Evolutionary conservation across 495 filamentous ascomycete species (phyloP), one percentile per base, ranked within the genome.

Genomic region (Xylaria acuta): DNA sequence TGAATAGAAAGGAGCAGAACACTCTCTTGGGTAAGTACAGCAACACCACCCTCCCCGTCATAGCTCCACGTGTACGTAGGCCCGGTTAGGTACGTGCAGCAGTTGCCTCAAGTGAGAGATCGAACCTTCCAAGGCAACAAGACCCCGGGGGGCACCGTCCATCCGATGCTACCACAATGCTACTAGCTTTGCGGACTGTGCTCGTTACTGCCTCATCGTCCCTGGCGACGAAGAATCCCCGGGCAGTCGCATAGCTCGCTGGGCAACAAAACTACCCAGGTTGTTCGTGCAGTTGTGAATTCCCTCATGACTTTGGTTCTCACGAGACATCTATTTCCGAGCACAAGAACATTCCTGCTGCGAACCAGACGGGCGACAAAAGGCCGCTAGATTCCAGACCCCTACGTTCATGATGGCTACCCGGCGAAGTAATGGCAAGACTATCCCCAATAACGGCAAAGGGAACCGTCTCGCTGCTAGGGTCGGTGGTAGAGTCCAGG

Each of bases 11-110:
- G 36, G 71, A 77, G 18, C 54, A 67, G 27, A 66, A 72, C 25
- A 75, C 56, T 25, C 53, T 77, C 18, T 43, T 77, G 49, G 75
- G 75, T 77, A 67, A 75, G 75, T 71, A n/a, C 56, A 30, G 59
- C 59, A 32, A 60, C 38, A 64, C 34, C 30, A 30, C 49, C 9
- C 47, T 36, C 69, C 18, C 45, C 12, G 20, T 22, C 36, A 40
- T 41, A 38, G 5, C 32, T 20, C 18, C 49, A 16, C n/a, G n/a
- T n/a, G n/a, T 18, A n/a, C 8, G 8, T 18, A 40, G 22, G 20
- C 12, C n/a, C 11, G 22, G 36, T 56, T 12, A 5, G 22, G 36
- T 56, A 11, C n/a, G 6, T 27, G n/a, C 51, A 58, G 3, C 22
- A 9, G 16, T 45, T 45, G 32, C 63, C 30, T 66, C 45, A 41